Evolutionary conservation across 345 rosid species (phyloP), one percentile per base, ranked within the genome.

Genomic region (Syzygium grande): DNA sequence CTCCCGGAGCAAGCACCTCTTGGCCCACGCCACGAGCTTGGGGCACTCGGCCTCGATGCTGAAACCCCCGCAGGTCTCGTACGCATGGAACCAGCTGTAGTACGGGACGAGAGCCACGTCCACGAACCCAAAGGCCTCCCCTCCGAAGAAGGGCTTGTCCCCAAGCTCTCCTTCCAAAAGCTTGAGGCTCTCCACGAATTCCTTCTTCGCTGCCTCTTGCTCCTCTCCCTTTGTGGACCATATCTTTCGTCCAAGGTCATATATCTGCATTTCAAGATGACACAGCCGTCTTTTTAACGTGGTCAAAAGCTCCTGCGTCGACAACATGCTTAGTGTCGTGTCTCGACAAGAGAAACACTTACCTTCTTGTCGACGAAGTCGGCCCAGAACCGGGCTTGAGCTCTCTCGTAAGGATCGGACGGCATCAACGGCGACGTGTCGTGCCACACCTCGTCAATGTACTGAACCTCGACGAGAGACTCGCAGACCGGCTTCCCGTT

Each of bases 381-480:
- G 0, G 92, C 90, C 90, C 89, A 91, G 63, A 89, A 86, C 86
- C 89, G 85, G 85, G 93, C 89, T 53, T 85, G 90, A 80, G 93
- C 83, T 78, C 87, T 84, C 46, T 46, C n/a, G 25, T 86, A 89
- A 55, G 91, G 90, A 46, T 90, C 86, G 29, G 91, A 79, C 4
- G 90, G 91, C 58, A 90, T 38, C 73, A 89, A 55, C 6, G 90
- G 89, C 21, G 87, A 79, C 84, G 41, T 86, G 3, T 65, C 16
- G 5, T 10, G 77, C 91, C 91, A 90, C 29, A 85, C 88, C 49
- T 87, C 88, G 25, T 91, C 91, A 19, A 87, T 80, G 38, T 91
- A 89, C 65, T 88, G 77, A 52, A 89, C 78, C 10, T 46, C 86
- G 52, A 87, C 79, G 38, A 65, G 86, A 25, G 93, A 85, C 86